Evolutionary conservation across 164 flowering plant species (phyloP).

Genomic region (Pachysandra terminalis): DNA sequence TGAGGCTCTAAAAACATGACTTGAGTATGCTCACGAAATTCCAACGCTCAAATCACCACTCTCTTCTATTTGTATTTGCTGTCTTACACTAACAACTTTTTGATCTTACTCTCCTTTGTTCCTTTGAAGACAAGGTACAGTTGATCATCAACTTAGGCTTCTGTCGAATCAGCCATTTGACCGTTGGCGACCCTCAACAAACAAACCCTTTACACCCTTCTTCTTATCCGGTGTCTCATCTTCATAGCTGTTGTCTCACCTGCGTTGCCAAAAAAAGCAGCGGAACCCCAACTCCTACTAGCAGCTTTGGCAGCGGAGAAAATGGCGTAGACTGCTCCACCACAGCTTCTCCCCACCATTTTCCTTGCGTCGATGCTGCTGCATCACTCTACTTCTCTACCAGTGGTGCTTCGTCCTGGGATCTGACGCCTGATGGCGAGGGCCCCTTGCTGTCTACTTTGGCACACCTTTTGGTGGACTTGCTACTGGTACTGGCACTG

Average conservation of each 20-base stretch:
- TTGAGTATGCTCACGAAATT: no score
- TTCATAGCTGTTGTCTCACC: background rate
- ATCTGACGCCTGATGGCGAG: background rate
- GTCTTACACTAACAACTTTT: no score
- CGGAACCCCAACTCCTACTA: slow-evolving; percentile 20
- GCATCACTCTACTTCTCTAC: background rate
- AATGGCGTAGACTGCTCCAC: slow-evolving; percentile 34
- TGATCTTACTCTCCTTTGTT: no score
- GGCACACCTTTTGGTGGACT: background rate
- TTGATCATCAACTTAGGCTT: no score
- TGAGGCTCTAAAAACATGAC: no score
- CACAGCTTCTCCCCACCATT: slow-evolving; percentile 26
- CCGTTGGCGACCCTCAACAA: no score
- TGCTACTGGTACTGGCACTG: background rate
- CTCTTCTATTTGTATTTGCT: no score
- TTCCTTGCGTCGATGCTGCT: background rate
- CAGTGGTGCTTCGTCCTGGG: background rate
- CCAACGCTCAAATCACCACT: no score
- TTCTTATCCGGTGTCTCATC: background rate
- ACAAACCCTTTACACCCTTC: no score
- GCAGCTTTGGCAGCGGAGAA: slow-evolving; percentile 18
- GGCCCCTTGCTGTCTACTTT: slow-evolving; percentile 12
- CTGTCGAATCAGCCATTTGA: no score
- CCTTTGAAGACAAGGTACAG: no score
- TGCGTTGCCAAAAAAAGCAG: slow-evolving; percentile 3